Conservation (phyloP, 176 grass and related monocot species). For the Oryza glumipatula region DNA sequence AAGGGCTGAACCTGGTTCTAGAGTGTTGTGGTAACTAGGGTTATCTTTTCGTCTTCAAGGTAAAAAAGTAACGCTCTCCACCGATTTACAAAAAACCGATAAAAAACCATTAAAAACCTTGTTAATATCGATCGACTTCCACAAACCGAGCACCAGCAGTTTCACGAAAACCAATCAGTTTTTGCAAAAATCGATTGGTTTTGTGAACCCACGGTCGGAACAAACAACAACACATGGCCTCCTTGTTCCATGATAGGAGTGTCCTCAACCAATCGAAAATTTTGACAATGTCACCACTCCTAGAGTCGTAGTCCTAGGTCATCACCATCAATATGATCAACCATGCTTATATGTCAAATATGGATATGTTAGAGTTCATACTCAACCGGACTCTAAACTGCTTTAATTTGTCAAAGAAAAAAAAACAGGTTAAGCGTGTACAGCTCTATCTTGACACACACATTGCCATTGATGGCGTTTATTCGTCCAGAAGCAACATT, state of each 20-base stretch:
- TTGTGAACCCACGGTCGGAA: background rate
- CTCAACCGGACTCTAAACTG: slow-evolving; percentile 20
- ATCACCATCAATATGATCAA: background rate
- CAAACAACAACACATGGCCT: background rate
- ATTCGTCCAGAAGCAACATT: background rate
- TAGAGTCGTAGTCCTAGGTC: background rate
- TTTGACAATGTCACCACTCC: background rate
- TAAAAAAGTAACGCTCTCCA: too few relatives aligned
- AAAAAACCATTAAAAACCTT: too few relatives aligned
- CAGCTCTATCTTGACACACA: too few relatives aligned
- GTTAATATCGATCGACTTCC: too few relatives aligned
- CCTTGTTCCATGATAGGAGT: background rate
- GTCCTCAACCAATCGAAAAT: background rate
- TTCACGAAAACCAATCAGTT: too few relatives aligned
- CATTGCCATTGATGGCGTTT: background rate
- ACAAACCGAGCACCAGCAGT: too few relatives aligned
- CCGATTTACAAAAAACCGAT: too few relatives aligned
- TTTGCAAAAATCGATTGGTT: too few relatives aligned
- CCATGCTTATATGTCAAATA: background rate
- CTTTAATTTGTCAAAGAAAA: background rate
- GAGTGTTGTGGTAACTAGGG: background rate
- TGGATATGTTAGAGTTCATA: slow-evolving; percentile 11
- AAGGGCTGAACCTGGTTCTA: background rate
- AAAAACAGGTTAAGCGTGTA: background rate
- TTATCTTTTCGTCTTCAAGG: too few relatives aligned